Base-by-base conservation (phyloP, 2,329 filamentous ascomycete genomes). In the Exophiala sp. region DNA sequence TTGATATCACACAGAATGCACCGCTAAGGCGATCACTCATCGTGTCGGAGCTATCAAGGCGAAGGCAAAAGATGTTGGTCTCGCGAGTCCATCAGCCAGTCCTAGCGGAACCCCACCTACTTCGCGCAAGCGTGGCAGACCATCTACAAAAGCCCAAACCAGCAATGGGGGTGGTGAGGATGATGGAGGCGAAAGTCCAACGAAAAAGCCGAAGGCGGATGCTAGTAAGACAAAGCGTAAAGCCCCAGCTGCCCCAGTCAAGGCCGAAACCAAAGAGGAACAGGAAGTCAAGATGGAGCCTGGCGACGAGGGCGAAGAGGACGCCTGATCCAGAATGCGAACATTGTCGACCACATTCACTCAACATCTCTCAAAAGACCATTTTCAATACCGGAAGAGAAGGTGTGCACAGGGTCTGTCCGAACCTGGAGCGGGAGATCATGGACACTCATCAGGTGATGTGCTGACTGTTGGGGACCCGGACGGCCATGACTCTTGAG, bases 1-100 rank as follows among this genome's bases (percentile, higher is more conserved):
- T 10, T 10, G 2, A 18, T 32, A 2, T 29, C 33, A 9, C 32
- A 10, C 35, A 57, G 54, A 50, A 4, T 57, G 54, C 24, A 57
- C 54, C 11, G 42, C 49, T 14, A 57, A 57, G 18, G 54, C 54
- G 4, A 39, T 57, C 39, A 57, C 39, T 20, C 54, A 57, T 24
- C 35, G 50, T 2, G 40, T 57, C 7, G 21, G n/a, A 12, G 49
- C 47, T n/a, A 57, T 57, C 44, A 47, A 54, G 32, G 16, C 35
- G 7, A 48, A 48, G 16, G 46, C 46, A 7, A 48, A 40, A 16
- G 35, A 34, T 14, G 20, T 10, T 2, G 46, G 10, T 29, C 14
- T 14, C 7, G 16, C n/a, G 8, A 16, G 10, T 24, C 16, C 24
- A 16, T 16, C 12, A 7, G 40, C 16, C 40, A 42, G 16, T 20